Conservation (phyloP, 2,329 filamentous ascomycete species). For the Ceratocystiopsis brevicomis region DNA sequence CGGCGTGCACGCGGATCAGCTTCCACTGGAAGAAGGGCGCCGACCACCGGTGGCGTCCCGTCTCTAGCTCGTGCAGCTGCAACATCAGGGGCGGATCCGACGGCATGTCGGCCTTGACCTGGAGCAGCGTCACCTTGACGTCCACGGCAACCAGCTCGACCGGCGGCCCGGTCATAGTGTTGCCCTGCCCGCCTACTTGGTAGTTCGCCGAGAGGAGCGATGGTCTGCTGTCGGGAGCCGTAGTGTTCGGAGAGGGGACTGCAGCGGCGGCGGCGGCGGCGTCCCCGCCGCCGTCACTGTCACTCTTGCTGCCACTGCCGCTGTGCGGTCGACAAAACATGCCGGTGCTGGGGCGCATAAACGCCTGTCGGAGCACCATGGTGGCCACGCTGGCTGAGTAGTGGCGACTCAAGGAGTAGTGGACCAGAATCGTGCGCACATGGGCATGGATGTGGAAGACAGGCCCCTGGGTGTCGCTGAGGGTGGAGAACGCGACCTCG, state of each 20-base stretch:
- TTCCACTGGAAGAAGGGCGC: conserved; percentile 62
- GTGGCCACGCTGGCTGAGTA: conserved; percentile 73
- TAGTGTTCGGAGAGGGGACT: no score
- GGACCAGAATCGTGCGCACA: conserved; percentile 57
- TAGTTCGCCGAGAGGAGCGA: no score
- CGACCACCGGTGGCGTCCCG: conserved; percentile 73
- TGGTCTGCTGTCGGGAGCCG: no score
- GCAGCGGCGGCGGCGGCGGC: no score
- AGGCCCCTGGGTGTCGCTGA: conserved; percentile 71
- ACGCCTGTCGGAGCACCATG: conserved; percentile 54
- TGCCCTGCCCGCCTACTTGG: background rate
- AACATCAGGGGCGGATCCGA: conserved; percentile 81
- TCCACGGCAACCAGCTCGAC: conserved; percentile 65
- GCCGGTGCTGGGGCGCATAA: conserved; percentile 15
- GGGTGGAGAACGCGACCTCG: conserved; percentile 69
- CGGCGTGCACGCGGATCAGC: conserved; percentile 68
- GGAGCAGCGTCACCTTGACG: conserved; percentile 61
- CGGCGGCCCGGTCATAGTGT: background rate
- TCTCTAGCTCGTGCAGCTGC: conserved; percentile 66
- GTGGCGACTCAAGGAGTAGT: conserved; percentile 87
- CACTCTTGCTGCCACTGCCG: no score
- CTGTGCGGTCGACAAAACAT: no score
- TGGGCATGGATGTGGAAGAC: conserved; percentile 74
- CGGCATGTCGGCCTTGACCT: conserved; percentile 78
- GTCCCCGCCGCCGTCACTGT: no score